Conservation (phyloP, 2,329 filamentous ascomycete species). For the Alternaria gansuensis region DNA sequence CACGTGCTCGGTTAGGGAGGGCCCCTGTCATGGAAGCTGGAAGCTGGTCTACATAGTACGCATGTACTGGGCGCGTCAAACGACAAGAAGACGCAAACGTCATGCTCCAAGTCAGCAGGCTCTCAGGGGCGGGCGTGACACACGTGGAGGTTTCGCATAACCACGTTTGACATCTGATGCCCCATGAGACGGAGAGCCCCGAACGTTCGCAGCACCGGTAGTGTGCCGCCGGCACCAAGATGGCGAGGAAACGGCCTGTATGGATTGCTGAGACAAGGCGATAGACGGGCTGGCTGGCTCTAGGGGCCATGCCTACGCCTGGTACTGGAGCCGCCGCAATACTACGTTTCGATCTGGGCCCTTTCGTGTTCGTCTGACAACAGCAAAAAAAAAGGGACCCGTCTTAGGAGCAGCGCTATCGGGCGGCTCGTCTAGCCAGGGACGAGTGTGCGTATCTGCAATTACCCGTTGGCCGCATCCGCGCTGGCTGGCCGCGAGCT, state of each 20-base stretch:
- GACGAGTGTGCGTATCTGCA: slow-evolving; percentile 25
- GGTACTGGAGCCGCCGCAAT: slow-evolving; percentile 28
- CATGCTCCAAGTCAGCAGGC: slow-evolving; percentile 16
- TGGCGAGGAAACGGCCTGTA: slow-evolving; percentile 17
- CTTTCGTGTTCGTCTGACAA: slow-evolving; percentile 14
- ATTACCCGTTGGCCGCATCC: slow-evolving; percentile 22
- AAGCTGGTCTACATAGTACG: slow-evolving; percentile 1
- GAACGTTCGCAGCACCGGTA: slow-evolving; percentile 9
- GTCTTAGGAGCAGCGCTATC: slow-evolving; percentile 9
- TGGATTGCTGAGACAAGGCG: slow-evolving; percentile 15
- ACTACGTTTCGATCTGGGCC: slow-evolving; percentile 23
- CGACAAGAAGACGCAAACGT: slow-evolving; percentile 20
- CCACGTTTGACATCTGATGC: slow-evolving; percentile 18
- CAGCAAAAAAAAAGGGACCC: slow-evolving; percentile 16
- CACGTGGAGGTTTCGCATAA: slow-evolving; percentile 16
- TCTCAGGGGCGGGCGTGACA: slow-evolving; percentile 5
- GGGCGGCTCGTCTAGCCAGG: slow-evolving; percentile 33
- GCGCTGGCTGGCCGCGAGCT: slow-evolving; percentile 10
- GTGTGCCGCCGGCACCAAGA: slow-evolving; percentile 4
- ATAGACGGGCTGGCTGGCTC: slow-evolving; percentile 15
- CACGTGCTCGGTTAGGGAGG: slow-evolving; percentile 28
- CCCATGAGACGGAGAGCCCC: slow-evolving; percentile 8
- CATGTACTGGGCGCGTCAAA: slow-evolving; percentile 15
- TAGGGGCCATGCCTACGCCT: slow-evolving; percentile 24
- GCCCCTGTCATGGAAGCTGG: slow-evolving; percentile 1